Base-by-base conservation (phyloP, 495 filamentous ascomycete genomes). In the Apodospora peruviana region DNA sequence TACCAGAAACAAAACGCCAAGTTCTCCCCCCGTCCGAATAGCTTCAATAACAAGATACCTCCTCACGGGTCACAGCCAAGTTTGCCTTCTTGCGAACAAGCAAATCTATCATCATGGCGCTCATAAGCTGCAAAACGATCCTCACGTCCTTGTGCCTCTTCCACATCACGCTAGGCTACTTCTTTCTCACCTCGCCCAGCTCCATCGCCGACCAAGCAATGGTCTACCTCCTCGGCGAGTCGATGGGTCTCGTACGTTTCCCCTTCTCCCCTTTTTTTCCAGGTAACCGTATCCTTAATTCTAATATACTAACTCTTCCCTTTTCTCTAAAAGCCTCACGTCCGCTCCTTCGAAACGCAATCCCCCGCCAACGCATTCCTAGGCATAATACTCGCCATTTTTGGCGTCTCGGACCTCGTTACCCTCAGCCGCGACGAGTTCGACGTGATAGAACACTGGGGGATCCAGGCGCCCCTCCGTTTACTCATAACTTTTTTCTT, bases 211-310 rank as follows among this genome's bases (percentile, higher is more conserved):
- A 93, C 59, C 88, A 90, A 46, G 84, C 87, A 37, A 56, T 95
- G 9, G 87, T 95, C 43, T 91, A 81, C 57, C 79, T 96, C 36
- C 69, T 95, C 12, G 90, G 90, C 37, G 88, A 93, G 63, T 76
- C 88, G 37, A 83, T 93, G 79, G 77, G 80, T 50, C 76, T 94
- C 51, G 86, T 88, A 80, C 25, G 72, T 62, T 25, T 47, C 39
- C 21, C 44, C 27, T 41, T 37, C 24, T 43, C 17, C 43, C 27
- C 27, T 27, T 25, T 24, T 24, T 40, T 17, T 8, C 16, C 2
- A 29, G 10, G 8, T n/a, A n/a, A n/a, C n/a, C n/a, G n/a, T n/a
- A n/a, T n/a, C n/a, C n/a, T n/a, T n/a, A n/a, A n/a, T n/a, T n/a
- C n/a, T n/a, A n/a, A n/a, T 27, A 16, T 20, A 36, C 46, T 34